Evolutionary conservation across 1,139 yeast genomes (phyloP).

Genomic region (Yamadazyma trypodendri): DNA sequence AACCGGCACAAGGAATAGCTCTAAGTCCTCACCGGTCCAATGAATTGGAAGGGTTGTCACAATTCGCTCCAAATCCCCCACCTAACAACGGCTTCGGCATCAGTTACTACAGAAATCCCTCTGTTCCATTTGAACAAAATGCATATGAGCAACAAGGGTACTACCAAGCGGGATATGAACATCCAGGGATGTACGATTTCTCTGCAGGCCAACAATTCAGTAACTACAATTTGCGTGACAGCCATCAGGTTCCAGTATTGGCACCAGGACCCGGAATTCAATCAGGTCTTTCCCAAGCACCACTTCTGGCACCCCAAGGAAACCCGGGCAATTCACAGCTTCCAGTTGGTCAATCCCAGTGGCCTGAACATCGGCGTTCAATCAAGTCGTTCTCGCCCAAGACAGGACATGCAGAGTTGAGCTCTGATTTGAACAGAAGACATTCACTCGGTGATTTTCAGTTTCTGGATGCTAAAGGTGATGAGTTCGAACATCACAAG

Average conservation of each 20-base stretch:
- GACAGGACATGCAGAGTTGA: conserved; percentile 3
- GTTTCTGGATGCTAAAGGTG: not conserved
- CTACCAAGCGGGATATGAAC: too few species aligned
- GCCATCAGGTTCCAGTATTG: not conserved
- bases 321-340: not conserved
- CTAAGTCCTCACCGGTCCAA: too few species aligned
- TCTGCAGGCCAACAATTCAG: too few species aligned
- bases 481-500: not conserved
- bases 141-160: too few species aligned
- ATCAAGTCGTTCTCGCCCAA: conserved; percentile 7
- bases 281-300: not conserved
- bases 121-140: too few species aligned
- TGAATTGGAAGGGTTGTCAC: too few species aligned
- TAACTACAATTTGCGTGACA: not conserved
- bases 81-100: too few species aligned
- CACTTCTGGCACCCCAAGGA: not conserved
- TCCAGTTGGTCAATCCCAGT: not conserved
- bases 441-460: conserved; percentile 10
- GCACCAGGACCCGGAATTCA: not conserved
- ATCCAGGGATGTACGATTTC: too few species aligned
- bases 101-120: too few species aligned
- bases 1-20: not conserved
- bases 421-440: conserved; percentile 11
- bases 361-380: conserved; percentile 5
- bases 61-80: too few species aligned